Percentiles rank a stretch among this genome's conserved stretches.
Evolutionary conservation across 768 basidiomycete species (phyloP).

Genomic region (Tulasnella sp.): DNA sequence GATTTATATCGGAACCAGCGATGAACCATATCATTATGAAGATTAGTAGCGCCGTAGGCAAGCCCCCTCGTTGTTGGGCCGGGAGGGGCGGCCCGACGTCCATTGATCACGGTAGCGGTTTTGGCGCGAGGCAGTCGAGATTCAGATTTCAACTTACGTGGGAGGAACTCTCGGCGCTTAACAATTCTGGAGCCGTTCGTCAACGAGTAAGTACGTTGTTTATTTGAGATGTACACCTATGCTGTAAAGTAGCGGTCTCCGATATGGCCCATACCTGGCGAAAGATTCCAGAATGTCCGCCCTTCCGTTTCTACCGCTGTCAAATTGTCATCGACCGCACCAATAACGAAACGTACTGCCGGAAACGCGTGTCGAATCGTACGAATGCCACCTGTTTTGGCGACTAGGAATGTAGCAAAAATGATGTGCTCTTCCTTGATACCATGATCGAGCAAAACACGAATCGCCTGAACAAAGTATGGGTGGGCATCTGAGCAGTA

Average conservation of each 20-base stretch:
- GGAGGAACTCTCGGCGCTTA: too few relatives aligned
- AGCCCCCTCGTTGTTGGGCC: slow-evolving; percentile 28
- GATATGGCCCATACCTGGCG: slow-evolving; percentile 84
- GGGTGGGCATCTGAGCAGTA: neutral
- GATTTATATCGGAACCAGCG: slow-evolving; percentile 46
- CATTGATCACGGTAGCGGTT: too few relatives aligned
- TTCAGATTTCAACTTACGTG: too few relatives aligned
- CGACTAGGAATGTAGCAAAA: slow-evolving; percentile 82
- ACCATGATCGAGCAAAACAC: slow-evolving; percentile 87
- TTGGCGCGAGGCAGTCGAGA: too few relatives aligned
- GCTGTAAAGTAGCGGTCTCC: slow-evolving; percentile 30
- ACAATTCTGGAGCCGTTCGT: too few relatives aligned
- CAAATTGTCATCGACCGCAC: slow-evolving; percentile 69
- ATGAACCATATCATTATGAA: slow-evolving; percentile 71
- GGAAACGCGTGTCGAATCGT: slow-evolving; percentile 80
- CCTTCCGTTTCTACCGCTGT: slow-evolving; percentile 62
- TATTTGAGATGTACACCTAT: too few relatives aligned
- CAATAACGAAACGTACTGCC: slow-evolving; percentile 69
- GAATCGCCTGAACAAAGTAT: slow-evolving; percentile 42
- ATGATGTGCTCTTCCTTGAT: slow-evolving; percentile 75
- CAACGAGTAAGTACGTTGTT: too few relatives aligned
- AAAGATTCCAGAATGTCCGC: slow-evolving; percentile 55
- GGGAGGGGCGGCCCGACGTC: too few relatives aligned
- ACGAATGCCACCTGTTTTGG: slow-evolving; percentile 66
- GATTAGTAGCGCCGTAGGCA: slow-evolving; percentile 64